phyloP scores from a whole-genome alignment of 495 filamentous ascomycete species.

The Hypoxylon fuscum region DNA sequence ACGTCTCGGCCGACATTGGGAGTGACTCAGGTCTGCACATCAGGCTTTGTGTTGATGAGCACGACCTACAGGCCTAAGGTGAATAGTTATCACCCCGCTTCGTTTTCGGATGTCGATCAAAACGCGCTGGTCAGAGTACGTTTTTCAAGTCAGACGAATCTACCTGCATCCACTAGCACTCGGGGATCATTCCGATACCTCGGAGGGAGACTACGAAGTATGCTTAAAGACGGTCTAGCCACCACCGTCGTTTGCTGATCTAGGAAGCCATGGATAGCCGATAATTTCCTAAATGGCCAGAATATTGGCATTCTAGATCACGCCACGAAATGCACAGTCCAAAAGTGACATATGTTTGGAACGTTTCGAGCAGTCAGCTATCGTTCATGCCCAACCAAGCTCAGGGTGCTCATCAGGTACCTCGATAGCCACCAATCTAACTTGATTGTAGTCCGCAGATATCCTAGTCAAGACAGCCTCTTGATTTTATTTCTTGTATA shows the following conservation, averaged over 20 bases:
- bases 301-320: no score
- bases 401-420: not conserved
- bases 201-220: not conserved
- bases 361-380: not conserved
- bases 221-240: not conserved
- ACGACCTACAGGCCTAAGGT: not conserved
- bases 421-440: not conserved
- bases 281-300: no score
- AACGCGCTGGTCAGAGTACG: no score
- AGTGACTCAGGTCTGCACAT: not conserved
- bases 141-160: not conserved
- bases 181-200: not conserved
- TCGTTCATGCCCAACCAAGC: not conserved
- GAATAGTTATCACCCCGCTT: not conserved
- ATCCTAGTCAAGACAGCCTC: not conserved
- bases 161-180: not conserved
- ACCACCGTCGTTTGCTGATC: not conserved
- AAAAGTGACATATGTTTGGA: not conserved
- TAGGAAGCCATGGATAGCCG: not conserved
- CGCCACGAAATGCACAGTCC: no score
- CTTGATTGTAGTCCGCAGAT: not conserved
- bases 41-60: not conserved
- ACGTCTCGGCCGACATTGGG: not conserved
- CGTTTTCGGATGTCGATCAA: no score
- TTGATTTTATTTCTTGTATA: no score